Evolutionary conservation across 148 eudicot genomes (phyloP).

Genomic region (Diospyros lotus): DNA sequence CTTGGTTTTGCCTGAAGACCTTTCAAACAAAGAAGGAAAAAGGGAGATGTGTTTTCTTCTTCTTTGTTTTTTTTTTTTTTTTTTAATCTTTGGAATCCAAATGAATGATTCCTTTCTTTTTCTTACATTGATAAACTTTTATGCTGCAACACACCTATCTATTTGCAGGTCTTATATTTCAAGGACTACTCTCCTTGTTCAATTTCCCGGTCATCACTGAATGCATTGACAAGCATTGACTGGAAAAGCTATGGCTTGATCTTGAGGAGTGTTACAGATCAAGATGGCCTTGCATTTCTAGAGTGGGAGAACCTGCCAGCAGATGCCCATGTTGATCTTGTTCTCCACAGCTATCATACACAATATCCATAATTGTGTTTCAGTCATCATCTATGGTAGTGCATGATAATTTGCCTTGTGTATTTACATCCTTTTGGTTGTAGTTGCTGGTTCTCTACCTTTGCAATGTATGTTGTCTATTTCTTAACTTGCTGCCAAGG

Average conservation of each 20-base stretch:
- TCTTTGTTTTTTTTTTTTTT: background rate
- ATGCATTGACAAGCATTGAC: slow-evolving; percentile 60
- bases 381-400: background rate
- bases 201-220: slow-evolving; percentile 47
- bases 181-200: slow-evolving; percentile 66
- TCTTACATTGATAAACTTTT: background rate
- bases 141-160: background rate
- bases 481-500: slow-evolving; percentile 62
- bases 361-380: slow-evolving; percentile 60
- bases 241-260: slow-evolving; percentile 76
- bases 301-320: slow-evolving; percentile 85
- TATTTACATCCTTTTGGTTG: slow-evolving; percentile 7
- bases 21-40: background rate
- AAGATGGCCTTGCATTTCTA: slow-evolving; percentile 47
- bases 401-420: background rate
- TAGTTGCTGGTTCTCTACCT: background rate
- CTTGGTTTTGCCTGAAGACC: background rate
- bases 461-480: slow-evolving; percentile 11
- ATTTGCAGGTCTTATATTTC: slow-evolving; percentile 67
- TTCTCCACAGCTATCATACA: slow-evolving; percentile 59
- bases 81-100: background rate
- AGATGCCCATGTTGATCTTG: slow-evolving; percentile 54
- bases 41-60: background rate
- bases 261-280: slow-evolving; percentile 41
- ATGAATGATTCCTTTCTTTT: background rate